Base-by-base conservation (phyloP, 768 basidiomycete species). In the Trichaptum fuscoviolaceum region DNA sequence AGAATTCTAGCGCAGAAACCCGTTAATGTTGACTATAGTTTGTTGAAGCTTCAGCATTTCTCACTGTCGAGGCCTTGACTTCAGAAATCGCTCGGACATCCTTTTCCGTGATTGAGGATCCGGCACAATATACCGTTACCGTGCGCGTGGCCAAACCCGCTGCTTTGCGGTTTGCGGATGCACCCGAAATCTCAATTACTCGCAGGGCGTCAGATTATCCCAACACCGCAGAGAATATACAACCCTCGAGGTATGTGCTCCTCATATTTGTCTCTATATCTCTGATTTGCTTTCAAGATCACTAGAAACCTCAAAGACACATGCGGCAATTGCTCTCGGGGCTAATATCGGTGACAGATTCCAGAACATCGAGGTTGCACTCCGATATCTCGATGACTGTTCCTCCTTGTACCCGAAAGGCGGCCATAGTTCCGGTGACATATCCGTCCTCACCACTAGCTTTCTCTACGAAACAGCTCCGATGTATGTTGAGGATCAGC, bases 401-500 rank as follows among this genome's bases (percentile, higher is more conserved):
- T 69, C 69, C 27, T 70, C 72, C 15, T 66, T 80, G 12, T 59
- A 57, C 57, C 71, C 77, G 15, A 63, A 69, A 5, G n/a, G 9
- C 23, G 30, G 8, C 30, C 30, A 30, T 8, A 26, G 80, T 15
- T 23, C 25, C 35, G 75, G 75, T 0, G 70, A 70, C 27, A 75
- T 82, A 1, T 72, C 72, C 18, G 80, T 96, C 30, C 75, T 88
- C 24, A 83, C 92, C 70, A 95, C 93, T 0, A 95, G 93, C 73
- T 92, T 95, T 77, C 74, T 98, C 79, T 99, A 98, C 74, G 91
- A 98, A 77, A 95, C 91, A 23, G 82, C 89, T 12, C 93, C 97
- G 0, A 99, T 99, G 97, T 99, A 99, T 74, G 90, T 96, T 58
- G 85, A 85, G 12, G 90, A 97, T 66, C 97, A 99, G 74, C 91